These are phyloP conservation scores for Cucumis sativus DNA, from an alignment of 306 rosid species.

Conservation along the genomic window Cucumber_9930_V3 NC_026660.2:25929001-25929500, in stretches of 20 bases:
- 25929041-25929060: slow-evolving; percentile 49
- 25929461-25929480: neutral
- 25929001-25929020: slow-evolving; percentile 36
- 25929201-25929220: slow-evolving; percentile 24
- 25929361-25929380: neutral
- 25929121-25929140: slow-evolving; percentile 35
- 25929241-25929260: neutral
- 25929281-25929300: neutral
- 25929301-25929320: neutral
- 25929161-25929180: slow-evolving; percentile 34
- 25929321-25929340: neutral
- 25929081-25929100: slow-evolving; percentile 34
- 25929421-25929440: neutral
- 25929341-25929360: neutral
- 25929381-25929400: neutral
- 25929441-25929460: too few relatives aligned
- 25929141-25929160: slow-evolving; percentile 55
- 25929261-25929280: neutral
- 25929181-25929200: slow-evolving; percentile 47
- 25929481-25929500: too few relatives aligned
- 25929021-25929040: slow-evolving; percentile 42
- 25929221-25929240: neutral
- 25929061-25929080: slow-evolving; percentile 34
- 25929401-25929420: neutral
- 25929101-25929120: slow-evolving; percentile 16